Evolutionary conservation across 139 green algal genomes (phyloP), one percentile per base, ranked within the genome.

Genomic region (Chlorella vulgaris): DNA sequence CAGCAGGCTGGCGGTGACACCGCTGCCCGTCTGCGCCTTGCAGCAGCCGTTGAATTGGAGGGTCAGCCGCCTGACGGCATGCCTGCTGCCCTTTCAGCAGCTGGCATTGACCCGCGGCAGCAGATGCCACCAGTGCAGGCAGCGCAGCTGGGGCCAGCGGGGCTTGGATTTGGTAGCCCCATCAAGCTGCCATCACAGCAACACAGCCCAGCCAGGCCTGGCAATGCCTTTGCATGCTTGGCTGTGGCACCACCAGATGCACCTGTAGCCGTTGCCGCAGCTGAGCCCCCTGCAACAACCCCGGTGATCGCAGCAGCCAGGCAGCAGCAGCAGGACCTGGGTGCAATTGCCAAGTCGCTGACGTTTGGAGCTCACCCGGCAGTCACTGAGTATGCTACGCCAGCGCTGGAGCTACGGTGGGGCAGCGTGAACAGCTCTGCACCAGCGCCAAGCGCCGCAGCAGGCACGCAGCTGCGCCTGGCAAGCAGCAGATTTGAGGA

Each of bases 81-180:
- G n/a, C n/a, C n/a, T n/a, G n/a, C n/a, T n/a, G n/a, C n/a, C n/a
- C n/a, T n/a, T n/a, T n/a, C n/a, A n/a, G n/a, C n/a, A n/a, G n/a
- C n/a, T n/a, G n/a, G n/a, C n/a, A n/a, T n/a, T n/a, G n/a, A n/a
- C n/a, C n/a, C n/a, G n/a, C n/a, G n/a, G n/a, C n/a, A n/a, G n/a
- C n/a, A n/a, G n/a, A n/a, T n/a, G n/a, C n/a, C n/a, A n/a, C n/a
- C n/a, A n/a, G n/a, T n/a, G n/a, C n/a, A n/a, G n/a, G n/a, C n/a
- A n/a, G n/a, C n/a, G n/a, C n/a, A n/a, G n/a, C n/a, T n/a, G n/a
- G 61, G 61, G 4, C 61, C 22, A 15, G 3, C 28, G 29, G 61
- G 61, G 36, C 47, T 22, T 6, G 70, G 70, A 0, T 79, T 79
- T 36, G 73, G 73, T 53, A 79, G 73, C 73, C 73, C 73, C 35